phyloP scores from a whole-genome alignment of 139 green algal genomes.

The Chlorella sp. region DNA sequence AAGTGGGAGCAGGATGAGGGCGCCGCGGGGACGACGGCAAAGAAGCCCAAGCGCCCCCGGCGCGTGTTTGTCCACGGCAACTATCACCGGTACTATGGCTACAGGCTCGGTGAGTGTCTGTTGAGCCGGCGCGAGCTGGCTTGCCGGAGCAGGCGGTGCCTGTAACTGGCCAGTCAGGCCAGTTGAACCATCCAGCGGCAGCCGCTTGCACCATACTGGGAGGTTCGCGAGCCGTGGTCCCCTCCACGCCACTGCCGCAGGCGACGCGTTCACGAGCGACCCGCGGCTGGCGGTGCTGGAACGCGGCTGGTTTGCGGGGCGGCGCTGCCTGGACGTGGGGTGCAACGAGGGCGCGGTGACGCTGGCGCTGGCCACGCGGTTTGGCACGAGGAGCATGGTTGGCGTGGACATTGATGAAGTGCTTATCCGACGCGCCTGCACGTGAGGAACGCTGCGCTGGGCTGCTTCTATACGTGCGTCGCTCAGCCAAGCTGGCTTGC shows the following conservation, averaged over 20 bases:
- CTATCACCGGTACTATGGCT: slow-evolving; percentile 89
- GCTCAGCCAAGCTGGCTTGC: no score
- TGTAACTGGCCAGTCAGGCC: no score
- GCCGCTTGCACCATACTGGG: no score
- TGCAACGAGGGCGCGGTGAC: slow-evolving; percentile 95
- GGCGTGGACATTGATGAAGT: slow-evolving; percentile 88
- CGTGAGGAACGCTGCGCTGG: no score
- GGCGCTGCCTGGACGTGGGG: slow-evolving; percentile 82
- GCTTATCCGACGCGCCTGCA: slow-evolving; percentile 69
- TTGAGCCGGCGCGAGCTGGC: no score
- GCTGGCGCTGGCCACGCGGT: slow-evolving; percentile 66
- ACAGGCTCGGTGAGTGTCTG: no score
- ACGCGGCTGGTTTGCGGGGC: slow-evolving; percentile 71
- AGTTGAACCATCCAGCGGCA: no score
- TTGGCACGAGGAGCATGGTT: slow-evolving; percentile 54
- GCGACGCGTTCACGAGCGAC: slow-evolving; percentile 43
- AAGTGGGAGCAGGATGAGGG: background rate
- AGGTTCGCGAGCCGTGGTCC: no score
- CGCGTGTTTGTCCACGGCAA: slow-evolving; percentile 72
- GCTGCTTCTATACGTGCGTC: no score
- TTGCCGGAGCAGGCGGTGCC: no score
- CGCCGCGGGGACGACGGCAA: background rate
- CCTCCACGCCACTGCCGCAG: no score
- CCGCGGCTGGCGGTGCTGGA: slow-evolving; percentile 57
- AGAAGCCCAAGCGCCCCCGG: background rate